Evolutionary conservation across 345 rosid species (phyloP).

Genomic region (Pistacia vera): DNA sequence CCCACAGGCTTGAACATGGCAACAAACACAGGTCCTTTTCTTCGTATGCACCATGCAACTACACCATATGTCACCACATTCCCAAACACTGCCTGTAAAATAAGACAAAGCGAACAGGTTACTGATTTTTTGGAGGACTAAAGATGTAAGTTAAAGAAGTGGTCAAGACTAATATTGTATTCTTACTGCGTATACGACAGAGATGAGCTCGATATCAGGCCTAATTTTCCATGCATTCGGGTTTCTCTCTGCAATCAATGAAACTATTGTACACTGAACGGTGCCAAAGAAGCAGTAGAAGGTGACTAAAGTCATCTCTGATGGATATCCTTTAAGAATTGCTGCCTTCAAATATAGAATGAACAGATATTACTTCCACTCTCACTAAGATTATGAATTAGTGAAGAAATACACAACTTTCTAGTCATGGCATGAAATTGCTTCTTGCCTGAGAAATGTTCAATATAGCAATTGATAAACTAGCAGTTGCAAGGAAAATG

Average conservation of each 20-base stretch:
- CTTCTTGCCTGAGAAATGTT: conserved; percentile 43
- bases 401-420: background rate
- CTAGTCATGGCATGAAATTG: background rate
- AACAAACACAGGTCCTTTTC: conserved; percentile 65
- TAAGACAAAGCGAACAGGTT: background rate
- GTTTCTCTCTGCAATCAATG: conserved; percentile 44
- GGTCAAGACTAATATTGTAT: background rate
- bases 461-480: conserved; percentile 36
- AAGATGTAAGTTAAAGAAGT: background rate
- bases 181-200: conserved; percentile 47
- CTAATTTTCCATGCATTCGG: conserved; percentile 51
- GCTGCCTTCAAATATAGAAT: conserved; percentile 39
- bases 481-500: conserved; percentile 36
- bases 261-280: conserved; percentile 45
- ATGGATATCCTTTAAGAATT: conserved; percentile 46
- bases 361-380: background rate
- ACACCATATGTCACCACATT: conserved; percentile 32
- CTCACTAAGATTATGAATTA: background rate
- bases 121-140: background rate
- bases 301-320: conserved; percentile 44
- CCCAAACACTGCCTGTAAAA: conserved; percentile 47
- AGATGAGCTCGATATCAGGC: conserved; percentile 37
- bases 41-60: conserved; percentile 44
- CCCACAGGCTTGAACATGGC: conserved; percentile 62
- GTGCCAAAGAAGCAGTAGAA: conserved; percentile 51